Conservation (phyloP, 108 stramenopile species). For the Epipyxis sp. region DNA sequence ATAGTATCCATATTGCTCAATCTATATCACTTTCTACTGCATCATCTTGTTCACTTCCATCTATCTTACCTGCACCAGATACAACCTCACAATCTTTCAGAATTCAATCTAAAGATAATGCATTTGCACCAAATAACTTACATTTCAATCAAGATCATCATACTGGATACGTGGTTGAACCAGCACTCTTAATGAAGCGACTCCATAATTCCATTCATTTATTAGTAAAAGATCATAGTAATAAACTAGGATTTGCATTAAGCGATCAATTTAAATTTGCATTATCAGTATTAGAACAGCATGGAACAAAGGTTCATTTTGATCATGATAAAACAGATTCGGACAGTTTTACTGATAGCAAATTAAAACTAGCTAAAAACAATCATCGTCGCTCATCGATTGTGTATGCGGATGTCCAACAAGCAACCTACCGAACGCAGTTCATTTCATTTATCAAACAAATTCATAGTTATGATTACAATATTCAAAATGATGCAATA, state of each 20-base stretch:
- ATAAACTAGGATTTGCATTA: background rate
- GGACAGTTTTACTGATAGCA: background rate
- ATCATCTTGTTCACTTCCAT: too few species aligned
- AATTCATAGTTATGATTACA: background rate
- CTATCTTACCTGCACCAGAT: too few species aligned
- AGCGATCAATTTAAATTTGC: background rate
- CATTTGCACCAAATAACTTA: too few species aligned
- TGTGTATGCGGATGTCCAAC: conserved; percentile 24
- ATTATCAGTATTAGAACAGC: background rate
- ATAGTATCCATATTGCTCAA: too few species aligned
- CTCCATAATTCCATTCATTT: background rate
- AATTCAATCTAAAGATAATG: too few species aligned
- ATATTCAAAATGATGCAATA: background rate
- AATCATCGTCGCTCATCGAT: background rate
- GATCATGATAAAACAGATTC: background rate
- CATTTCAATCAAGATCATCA: too few species aligned
- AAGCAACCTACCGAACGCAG: background rate
- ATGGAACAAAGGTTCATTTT: background rate
- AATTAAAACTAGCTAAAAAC: background rate
- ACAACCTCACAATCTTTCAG: too few species aligned
- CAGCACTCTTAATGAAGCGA: background rate
- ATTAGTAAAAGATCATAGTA: background rate
- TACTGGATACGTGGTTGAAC: background rate
- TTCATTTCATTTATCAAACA: background rate
- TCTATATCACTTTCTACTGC: too few species aligned